These are phyloP conservation scores for cucumber (Cucumis sativus) DNA, from an alignment of 306 rosid genomes.

Conservation along the genomic window Cucumber_9930_V3 NC_026659.2:19272001-19272500, in stretches of 20 bases:
- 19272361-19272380: slow-evolving; percentile 79
- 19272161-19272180: neutral
- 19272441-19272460: slow-evolving; percentile 69
- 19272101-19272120: neutral
- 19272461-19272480: slow-evolving; percentile 49
- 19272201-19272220: neutral
- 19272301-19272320: neutral
- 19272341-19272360: neutral
- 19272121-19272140: neutral
- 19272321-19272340: neutral
- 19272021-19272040: neutral
- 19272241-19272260: too few relatives aligned
- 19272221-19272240: too few relatives aligned
- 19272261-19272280: too few relatives aligned
- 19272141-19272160: neutral
- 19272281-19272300: too few relatives aligned
- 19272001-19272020: neutral
- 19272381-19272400: slow-evolving; percentile 72
- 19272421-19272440: slow-evolving; percentile 85
- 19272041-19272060: neutral
- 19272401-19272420: slow-evolving; percentile 74
- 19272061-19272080: neutral
- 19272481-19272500: slow-evolving; percentile 54
- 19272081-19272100: neutral
- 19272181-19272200: neutral